Evolutionary conservation across 2,329 filamentous ascomycete genomes (phyloP), one percentile per base, ranked within the genome.

Genomic region (Dactylonectria macrodidyma): DNA sequence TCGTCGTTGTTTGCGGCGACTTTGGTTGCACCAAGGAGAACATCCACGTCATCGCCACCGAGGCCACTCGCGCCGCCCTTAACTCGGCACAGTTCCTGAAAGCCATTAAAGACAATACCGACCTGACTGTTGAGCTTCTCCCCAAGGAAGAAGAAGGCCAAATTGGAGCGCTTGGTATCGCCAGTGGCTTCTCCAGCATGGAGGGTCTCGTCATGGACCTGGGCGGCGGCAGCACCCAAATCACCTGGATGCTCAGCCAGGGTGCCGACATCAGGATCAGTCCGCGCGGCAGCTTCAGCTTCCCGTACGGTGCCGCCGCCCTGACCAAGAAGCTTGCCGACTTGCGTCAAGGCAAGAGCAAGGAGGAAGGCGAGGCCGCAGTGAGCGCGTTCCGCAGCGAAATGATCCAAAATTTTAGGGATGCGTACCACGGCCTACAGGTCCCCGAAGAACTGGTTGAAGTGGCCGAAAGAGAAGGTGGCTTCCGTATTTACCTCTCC

Each of bases 261-360:
- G 76, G 84, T 7, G 88, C 88, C 0, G 76, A 81, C 1, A 83
- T 91, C 14, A 74, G 80, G 22, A 87, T 88, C 64, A 86, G 87
- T 36, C 81, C 86, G 1, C 78, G 77, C 11, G 89, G 89, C 2
- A 87, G 90, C 26, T 86, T 91, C 52, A 92, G 90, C 71, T 87
- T 93, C 71, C 91, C 91, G 0, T 93, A 92, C 70, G 91, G 91
- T 8, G 91, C 91, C 11, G 91, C 91, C 11, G 91, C 91, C 4
- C 80, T 93, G 71, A 88, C 84, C 1, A 84, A 86, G 72, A 83
- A 86, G 58, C 82, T 92, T 8, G 80, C 79, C 19, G 84, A 85
- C 30, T 79, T 85, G 12, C 80, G 77, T 9, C 74, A 78, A 14
- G 81, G 77, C 59, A 79, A 81, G 55, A 80, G 72, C 36, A 78